Evolutionary conservation across 345 rosid genomes (phyloP), one percentile per base, ranked within the genome.

Genomic region (Syzygium grande): DNA sequence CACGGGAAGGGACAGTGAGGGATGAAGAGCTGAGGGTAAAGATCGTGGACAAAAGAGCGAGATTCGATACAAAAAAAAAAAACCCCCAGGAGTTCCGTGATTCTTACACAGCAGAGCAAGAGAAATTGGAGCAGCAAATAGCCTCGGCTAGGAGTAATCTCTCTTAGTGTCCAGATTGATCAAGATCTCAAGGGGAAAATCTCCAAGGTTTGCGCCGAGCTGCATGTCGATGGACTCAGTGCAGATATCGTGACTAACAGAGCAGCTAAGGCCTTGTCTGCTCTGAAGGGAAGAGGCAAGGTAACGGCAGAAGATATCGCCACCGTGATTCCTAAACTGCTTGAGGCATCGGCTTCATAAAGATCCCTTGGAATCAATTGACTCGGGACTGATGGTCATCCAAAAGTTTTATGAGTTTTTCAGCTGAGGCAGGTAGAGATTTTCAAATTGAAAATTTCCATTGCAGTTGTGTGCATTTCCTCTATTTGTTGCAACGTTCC

Each of bases 351-450:
- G 97, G 29, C 96, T 96, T 68, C 91, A 98, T 87, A 96, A 98
- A 93, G 98, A 98, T 91, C 99, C 98, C 4, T 84, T 95, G 92
- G 99, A 98, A 88, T 96, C 99, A 5, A 96, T 98, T 7, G 99
- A 96, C 91, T 98, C 98, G 2, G 99, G 98, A 89, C 91, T 97
- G 77, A 95, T 97, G 22, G 95, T 96, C 83, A 91, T 92, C 4
- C 98, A 96, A 93, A 96, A 97, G 89, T 96, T 96, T 83, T 94
- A 97, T 25, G 99, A 97, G 92, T 91, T 97, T 90, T 97, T 96
- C 86, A 92, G 92, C 90, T 97, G 94, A 97, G 46, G 46, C 46
- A 43, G 46, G 46, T 43, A 43, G 23, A 1, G 0, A 34, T 68
- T 68, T 68, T 68, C 79, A 9, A 68, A 68, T 46, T 0, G 7